phyloP scores from a whole-genome alignment of 2,329 filamentous ascomycete genomes.

The Microcyclospora tardicrescens region DNA sequence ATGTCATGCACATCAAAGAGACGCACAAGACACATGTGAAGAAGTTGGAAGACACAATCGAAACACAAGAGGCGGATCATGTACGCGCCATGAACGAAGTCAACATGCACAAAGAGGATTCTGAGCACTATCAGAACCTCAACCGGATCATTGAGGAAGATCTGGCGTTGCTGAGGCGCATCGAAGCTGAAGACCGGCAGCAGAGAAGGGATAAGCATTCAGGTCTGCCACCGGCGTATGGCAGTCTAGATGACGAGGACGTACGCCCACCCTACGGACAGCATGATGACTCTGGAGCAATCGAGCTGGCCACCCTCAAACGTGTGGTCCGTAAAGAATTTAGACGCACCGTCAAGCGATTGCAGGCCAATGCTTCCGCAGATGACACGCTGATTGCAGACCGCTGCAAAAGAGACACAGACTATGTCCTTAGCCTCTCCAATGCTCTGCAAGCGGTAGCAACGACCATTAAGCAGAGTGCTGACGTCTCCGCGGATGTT shows the following conservation, averaged over 20 bases:
- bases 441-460: slow-evolving; percentile 1
- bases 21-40: not conserved
- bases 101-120: slow-evolving; percentile 1
- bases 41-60: slow-evolving; percentile 1
- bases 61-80: slow-evolving; percentile 2
- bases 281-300: slow-evolving; percentile 5
- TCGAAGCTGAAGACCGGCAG: slow-evolving; percentile 8
- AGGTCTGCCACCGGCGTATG: slow-evolving; percentile 17
- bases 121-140: slow-evolving; percentile 4
- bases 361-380: not conserved
- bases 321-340: slow-evolving; percentile 6
- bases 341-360: not conserved
- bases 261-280: slow-evolving; percentile 8
- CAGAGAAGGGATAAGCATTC: not conserved
- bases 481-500: slow-evolving; percentile 1
- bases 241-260: slow-evolving; percentile 11
- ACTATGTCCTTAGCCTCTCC: not conserved
- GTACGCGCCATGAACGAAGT: not conserved
- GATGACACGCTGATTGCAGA: not conserved
- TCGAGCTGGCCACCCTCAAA: slow-evolving; percentile 9
- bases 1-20: no score
- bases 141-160: slow-evolving; percentile 9
- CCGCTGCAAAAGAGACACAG: not conserved
- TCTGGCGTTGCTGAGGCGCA: slow-evolving; percentile 9
- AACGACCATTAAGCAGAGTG: not conserved